A percentile compares a stretch with the other conserved stretches of the same genome.
Conservation (phyloP, 1,284 basidiomycete genomes). For the Cryptococcus sp. region DNA sequence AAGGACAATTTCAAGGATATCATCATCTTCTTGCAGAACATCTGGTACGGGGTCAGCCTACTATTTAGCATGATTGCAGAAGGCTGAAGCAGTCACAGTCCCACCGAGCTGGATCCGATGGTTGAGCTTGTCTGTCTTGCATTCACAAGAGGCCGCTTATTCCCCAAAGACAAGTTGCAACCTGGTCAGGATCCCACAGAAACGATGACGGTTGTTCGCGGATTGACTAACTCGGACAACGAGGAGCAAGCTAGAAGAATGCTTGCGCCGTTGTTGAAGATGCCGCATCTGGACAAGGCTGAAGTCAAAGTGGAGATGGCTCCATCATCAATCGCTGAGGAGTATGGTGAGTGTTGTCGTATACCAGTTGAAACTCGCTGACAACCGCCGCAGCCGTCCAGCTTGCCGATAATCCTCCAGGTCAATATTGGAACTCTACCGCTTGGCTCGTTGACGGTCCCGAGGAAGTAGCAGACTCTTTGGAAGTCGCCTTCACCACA, state of each 20-base stretch:
- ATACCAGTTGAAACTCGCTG: background rate
- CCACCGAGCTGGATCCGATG: background rate
- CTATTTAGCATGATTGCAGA: background rate
- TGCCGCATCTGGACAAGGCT: background rate
- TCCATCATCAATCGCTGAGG: background rate
- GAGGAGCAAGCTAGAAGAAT: background rate
- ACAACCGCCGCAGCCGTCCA: background rate
- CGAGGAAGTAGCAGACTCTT: background rate
- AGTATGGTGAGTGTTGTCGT: background rate
- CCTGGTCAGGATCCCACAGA: background rate
- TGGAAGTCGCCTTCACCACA: background rate
- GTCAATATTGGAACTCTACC: background rate
- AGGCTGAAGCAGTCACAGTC: too few relatives aligned
- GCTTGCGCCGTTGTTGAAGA: background rate
- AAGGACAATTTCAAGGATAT: conserved; percentile 1
- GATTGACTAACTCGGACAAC: background rate
- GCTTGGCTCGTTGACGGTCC: background rate
- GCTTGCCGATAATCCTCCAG: background rate
- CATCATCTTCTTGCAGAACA: background rate
- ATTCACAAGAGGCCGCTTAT: background rate
- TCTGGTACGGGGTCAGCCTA: background rate
- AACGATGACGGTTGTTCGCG: background rate
- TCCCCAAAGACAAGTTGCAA: background rate
- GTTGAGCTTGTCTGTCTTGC: background rate
- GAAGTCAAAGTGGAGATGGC: background rate